Evolutionary conservation across 805 yeast genomes (phyloP).

Genomic region (Kluyveromyces starmeri): DNA sequence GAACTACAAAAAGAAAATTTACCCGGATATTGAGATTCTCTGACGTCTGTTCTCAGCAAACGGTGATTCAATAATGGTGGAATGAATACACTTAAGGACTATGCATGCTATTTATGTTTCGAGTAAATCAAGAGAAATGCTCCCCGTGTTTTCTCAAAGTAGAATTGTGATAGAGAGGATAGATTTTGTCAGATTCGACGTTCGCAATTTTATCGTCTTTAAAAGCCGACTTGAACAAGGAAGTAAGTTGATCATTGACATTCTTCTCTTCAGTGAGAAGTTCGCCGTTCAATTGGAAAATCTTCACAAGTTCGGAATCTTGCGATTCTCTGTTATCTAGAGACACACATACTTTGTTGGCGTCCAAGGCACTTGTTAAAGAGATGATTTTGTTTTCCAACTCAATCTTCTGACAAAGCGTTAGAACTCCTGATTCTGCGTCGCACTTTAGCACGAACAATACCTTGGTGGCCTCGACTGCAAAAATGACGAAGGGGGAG

Average conservation of each 20-base stretch:
- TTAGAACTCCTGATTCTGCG: conserved; percentile 13
- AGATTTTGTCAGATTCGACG: conserved; percentile 32
- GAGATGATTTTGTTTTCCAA: conserved; percentile 26
- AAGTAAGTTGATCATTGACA: conserved; percentile 14
- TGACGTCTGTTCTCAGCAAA: no score
- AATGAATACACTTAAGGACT: no score
- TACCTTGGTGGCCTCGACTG: conserved; percentile 44
- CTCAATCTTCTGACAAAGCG: conserved; percentile 24
- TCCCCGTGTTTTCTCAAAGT: conserved; percentile 56
- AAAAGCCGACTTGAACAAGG: conserved; percentile 20
- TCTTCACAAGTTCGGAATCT: conserved; percentile 12
- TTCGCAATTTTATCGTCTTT: conserved; percentile 26
- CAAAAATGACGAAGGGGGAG: conserved; percentile 32
- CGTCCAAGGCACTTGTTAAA: conserved; percentile 21
- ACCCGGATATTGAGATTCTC: no score
- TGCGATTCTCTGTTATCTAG: conserved; percentile 25
- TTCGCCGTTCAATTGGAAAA: conserved; percentile 16
- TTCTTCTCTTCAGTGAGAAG: conserved; percentile 18
- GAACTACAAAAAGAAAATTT: no score
- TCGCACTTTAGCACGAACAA: conserved; percentile 28
- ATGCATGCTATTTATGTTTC: no score
- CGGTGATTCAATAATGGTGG: no score
- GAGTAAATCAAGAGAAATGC: conserved; percentile 27
- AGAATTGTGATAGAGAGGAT: conserved; percentile 41
- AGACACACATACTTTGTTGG: conserved; percentile 30